Evolutionary conservation across 768 basidiomycete species (phyloP).

Genomic region (Tulasnella sp.): DNA sequence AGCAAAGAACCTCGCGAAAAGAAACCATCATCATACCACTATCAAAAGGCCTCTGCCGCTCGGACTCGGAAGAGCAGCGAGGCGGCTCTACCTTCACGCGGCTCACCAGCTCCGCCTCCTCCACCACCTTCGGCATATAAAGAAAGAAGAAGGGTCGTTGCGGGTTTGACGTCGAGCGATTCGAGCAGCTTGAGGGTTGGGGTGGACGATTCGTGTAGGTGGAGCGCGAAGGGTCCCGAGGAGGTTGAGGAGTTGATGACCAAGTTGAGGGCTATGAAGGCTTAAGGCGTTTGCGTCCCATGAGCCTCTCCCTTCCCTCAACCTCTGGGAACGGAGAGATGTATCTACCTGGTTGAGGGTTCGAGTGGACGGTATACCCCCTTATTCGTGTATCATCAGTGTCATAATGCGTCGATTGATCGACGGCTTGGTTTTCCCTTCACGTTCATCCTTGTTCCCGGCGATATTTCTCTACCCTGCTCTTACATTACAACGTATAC

Average conservation of each 20-base stretch:
- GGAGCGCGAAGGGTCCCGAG: background rate
- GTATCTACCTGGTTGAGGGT: too few relatives aligned
- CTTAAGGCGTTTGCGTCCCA: too few relatives aligned
- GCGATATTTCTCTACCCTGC: background rate
- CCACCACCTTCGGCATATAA: background rate
- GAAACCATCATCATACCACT: background rate
- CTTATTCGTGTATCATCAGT: background rate
- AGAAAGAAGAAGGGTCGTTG: background rate
- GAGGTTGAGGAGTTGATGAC: constrained; percentile 5
- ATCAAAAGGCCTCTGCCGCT: background rate
- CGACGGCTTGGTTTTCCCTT: too few relatives aligned
- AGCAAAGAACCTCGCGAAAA: background rate
- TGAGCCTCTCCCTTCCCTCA: too few relatives aligned
- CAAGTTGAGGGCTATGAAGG: constrained; percentile 4
- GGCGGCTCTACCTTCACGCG: background rate
- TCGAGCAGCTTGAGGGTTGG: background rate
- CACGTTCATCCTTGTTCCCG: background rate
- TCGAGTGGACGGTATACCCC: background rate
- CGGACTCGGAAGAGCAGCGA: background rate
- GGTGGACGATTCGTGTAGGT: constrained; percentile 4
- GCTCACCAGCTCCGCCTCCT: background rate
- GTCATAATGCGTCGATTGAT: background rate
- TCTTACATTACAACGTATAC: too few relatives aligned
- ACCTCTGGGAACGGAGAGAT: background rate
- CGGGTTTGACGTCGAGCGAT: background rate